These are phyloP conservation scores for Pseudophaeomoniella oleicola DNA, from an alignment of 2,329 filamentous ascomycete genomes.

Conservation along the genomic window DNA sequence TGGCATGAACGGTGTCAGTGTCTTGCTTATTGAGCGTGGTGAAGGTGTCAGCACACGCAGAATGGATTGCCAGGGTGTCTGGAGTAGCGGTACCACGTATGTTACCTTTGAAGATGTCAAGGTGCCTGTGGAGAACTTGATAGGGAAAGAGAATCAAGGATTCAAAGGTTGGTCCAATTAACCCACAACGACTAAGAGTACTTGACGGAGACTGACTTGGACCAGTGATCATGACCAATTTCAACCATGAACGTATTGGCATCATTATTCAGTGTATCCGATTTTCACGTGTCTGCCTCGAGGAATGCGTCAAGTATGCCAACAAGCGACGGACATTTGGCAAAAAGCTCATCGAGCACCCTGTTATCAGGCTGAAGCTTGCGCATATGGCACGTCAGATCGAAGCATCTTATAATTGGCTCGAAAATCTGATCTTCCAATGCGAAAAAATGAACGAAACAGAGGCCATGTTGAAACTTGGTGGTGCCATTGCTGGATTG, in stretches of 20 bases:
- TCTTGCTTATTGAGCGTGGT: constrained; percentile 81
- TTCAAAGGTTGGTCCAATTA: constrained; percentile 51
- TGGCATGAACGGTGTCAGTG: constrained; percentile 84
- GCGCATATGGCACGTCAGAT: constrained; percentile 98
- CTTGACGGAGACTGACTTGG: constrained; percentile 2
- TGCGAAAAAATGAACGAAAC: constrained; percentile 85
- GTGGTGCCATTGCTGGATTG: constrained; percentile 80
- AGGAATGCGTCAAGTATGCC: constrained; percentile 91
- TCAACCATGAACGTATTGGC: constrained; percentile 97
- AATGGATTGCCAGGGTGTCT: constrained; percentile 98
- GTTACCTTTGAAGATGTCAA: constrained; percentile 98
- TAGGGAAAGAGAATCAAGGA: constrained; percentile 95
- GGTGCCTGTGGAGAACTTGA: constrained; percentile 95
- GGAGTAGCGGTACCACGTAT: constrained; percentile 90
- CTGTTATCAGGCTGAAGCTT: constrained; percentile 93
- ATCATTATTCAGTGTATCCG: constrained; percentile 96
- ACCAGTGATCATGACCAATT: constrained; percentile 94
- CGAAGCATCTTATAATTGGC: constrained; percentile 92
- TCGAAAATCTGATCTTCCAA: constrained; percentile 90
- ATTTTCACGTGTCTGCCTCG: constrained; percentile 92
- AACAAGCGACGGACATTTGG: constrained; percentile 95
- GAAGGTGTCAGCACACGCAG: constrained; percentile 82
- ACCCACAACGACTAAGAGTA: background rate
- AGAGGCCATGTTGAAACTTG: constrained; percentile 90
- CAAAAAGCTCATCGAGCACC: constrained; percentile 55